These are phyloP conservation scores for Ceratocystis smalleyi DNA, from an alignment of 2,329 filamentous ascomycete genomes.

Conservation along the genomic window DNA sequence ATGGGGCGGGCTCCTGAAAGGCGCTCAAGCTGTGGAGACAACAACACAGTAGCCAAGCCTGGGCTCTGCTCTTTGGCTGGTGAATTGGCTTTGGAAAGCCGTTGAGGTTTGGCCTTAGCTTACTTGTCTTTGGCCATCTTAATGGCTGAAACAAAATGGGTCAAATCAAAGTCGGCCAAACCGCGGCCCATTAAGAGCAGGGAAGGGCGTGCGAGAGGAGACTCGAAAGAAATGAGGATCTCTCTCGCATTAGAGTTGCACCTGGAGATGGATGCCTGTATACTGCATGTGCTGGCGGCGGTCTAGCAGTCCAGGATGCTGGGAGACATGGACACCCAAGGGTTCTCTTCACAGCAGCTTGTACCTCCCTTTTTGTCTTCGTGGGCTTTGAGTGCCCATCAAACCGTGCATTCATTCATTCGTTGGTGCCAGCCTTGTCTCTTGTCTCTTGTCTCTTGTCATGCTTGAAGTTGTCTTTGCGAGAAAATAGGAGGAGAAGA, in stretches of 20 bases:
- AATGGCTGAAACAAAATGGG: not conserved
- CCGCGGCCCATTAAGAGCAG: not conserved
- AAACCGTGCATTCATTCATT: not conserved
- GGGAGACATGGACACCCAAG: not conserved
- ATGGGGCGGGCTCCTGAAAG: not conserved
- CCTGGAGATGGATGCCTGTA: not conserved
- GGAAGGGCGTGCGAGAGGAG: not conserved
- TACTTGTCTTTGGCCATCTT: not conserved
- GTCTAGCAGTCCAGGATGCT: not conserved
- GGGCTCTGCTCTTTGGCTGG: not conserved
- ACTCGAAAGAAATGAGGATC: not conserved
- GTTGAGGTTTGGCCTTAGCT: not conserved
- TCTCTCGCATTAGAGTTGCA: not conserved
- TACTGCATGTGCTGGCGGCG: not conserved
- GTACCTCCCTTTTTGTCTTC: not conserved
- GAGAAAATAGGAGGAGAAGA: not conserved
- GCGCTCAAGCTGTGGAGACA: not conserved
- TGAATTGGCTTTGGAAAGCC: not conserved
- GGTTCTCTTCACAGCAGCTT: not conserved
- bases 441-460: not conserved
- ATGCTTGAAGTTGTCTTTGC: not conserved
- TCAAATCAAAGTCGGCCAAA: conserved; percentile 1
- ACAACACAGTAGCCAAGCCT: not conserved
- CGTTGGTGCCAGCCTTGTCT: not conserved
- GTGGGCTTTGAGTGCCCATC: not conserved